Evolutionary conservation across 2,329 filamentous ascomycete genomes (phyloP).

Genomic region (Ceratocystis cubensis): DNA sequence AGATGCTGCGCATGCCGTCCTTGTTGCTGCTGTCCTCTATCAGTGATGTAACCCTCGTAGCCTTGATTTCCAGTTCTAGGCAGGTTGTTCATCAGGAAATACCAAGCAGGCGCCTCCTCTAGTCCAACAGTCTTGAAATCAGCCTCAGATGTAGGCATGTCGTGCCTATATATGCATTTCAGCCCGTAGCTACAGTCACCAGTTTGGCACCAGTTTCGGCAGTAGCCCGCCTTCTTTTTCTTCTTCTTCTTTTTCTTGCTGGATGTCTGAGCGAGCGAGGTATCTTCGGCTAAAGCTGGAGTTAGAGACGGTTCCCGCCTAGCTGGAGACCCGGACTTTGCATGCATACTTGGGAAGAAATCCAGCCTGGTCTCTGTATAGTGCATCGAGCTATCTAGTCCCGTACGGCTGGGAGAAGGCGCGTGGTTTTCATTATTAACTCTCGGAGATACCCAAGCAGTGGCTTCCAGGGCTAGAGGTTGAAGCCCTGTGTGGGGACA

Average conservation of each 20-base stretch:
- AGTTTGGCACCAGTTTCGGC: conserved; percentile 38
- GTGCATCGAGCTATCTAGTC: neutral
- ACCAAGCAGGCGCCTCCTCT: conserved; percentile 35
- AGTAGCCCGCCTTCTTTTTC: conserved; percentile 25
- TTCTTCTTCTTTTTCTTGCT: neutral
- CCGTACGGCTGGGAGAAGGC: neutral
- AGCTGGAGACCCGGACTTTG: neutral
- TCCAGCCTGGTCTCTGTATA: neutral
- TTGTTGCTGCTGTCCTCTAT: neutral
- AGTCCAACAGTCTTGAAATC: conserved; percentile 35
- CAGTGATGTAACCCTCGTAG: neutral
- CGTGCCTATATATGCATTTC: conserved; percentile 35
- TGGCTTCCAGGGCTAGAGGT: neutral
- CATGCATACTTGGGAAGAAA: neutral
- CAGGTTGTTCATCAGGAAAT: conserved; percentile 18
- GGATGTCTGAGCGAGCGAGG: too few relatives aligned
- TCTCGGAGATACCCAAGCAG: neutral
- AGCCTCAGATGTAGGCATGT: conserved; percentile 34
- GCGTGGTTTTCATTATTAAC: neutral
- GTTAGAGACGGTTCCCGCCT: too few relatives aligned
- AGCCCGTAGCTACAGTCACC: conserved; percentile 36
- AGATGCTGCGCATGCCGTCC: neutral
- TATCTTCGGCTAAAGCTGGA: conserved; percentile 21
- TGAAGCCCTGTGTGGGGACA: neutral
- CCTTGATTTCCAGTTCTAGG: neutral